Conservation (phyloP, 2,329 filamentous ascomycete genomes). For the Aspergillus quadricinctus region DNA sequence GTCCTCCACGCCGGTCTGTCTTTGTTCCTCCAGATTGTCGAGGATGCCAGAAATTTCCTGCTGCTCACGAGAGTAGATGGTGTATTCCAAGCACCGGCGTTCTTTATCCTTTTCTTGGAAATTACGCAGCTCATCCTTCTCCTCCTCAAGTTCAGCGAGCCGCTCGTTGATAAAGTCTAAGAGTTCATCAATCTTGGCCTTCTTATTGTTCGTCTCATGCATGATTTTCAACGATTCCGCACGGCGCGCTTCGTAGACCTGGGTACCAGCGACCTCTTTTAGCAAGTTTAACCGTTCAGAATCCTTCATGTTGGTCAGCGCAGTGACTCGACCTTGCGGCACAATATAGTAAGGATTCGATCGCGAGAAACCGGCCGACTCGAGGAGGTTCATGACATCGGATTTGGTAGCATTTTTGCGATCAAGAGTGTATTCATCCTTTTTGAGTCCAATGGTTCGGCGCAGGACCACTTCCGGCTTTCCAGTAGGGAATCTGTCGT, state of each 20-base stretch:
- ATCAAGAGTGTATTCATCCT: constrained; percentile 97
- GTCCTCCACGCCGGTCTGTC: constrained; percentile 77
- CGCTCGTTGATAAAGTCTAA: constrained; percentile 89
- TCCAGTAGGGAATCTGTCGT: constrained; percentile 90
- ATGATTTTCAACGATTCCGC: constrained; percentile 94
- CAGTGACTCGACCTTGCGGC: constrained; percentile 91
- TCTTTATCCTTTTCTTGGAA: constrained; percentile 96
- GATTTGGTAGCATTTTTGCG: constrained; percentile 92
- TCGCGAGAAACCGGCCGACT: constrained; percentile 92
- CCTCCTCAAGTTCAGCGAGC: constrained; percentile 83
- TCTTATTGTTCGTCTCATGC: constrained; percentile 92
- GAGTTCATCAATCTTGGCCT: constrained; percentile 87
- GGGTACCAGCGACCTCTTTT: constrained; percentile 97
- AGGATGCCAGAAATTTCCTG: constrained; percentile 71
- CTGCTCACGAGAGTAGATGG: constrained; percentile 87
- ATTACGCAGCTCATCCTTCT: constrained; percentile 90
- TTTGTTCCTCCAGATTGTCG: constrained; percentile 74
- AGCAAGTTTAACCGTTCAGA: constrained; percentile 80
- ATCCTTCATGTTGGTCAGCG: constrained; percentile 98
- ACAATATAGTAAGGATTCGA: constrained; percentile 99
- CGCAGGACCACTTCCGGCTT: constrained; percentile 87
- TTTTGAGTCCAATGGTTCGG: constrained; percentile 93
- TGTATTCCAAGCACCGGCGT: constrained; percentile 87
- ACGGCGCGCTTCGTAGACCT: constrained; percentile 90
- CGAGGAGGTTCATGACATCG: constrained; percentile 91